Evolutionary conservation across 345 rosid genomes (phyloP), one percentile per base, ranked within the genome.

Genomic region (Eucalyptus polybractea): DNA sequence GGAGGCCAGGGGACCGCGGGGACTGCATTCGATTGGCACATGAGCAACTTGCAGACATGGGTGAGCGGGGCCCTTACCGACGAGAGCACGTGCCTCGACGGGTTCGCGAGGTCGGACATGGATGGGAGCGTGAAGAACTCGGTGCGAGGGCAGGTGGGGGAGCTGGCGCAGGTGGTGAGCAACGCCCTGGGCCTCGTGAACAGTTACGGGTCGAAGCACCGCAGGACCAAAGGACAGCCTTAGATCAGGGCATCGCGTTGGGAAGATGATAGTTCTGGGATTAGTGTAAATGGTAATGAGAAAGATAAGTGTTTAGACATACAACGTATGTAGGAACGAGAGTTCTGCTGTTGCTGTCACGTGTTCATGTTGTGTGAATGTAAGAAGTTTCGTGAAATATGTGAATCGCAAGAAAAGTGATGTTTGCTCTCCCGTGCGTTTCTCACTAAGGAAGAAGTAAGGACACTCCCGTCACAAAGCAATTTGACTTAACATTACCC

Each of bases 21-120:
- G 10, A 53, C 58, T 53, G 89, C 91, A 13, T 92, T 93, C 47
- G 88, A 62, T 86, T 90, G 92, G 56, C 92, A 89, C 88, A 93
- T 93, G 62, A 91, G 92, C 83, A 92, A 94, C 89, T 54, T 94
- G 9, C 93, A 92, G 90, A 95, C 95, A 3, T 95, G 96, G 96
- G 93, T 93, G n/a, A 93, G 95, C 51, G 95, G 93, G 5, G 94
- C 95, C 5, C 90, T 95, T 86, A 95, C 95, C 13, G 90, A 93
- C 62, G 93, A 92, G 53, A 86, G 89, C 53, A 94, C 93, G 51
- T 95, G 95, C 93, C 50, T 90, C 47, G 94, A 95, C 54, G 96
- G 95, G 81, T 91, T 95, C 47, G 86, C 92, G 22, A 90, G 86
- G 29, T 33, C 80, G 54, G 86, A 50, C 22, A 29, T 90, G 90